Evolutionary conservation across 1,284 basidiomycete genomes (phyloP), one percentile per base, ranked within the genome.

Genomic region (Cryptococcus sp.): DNA sequence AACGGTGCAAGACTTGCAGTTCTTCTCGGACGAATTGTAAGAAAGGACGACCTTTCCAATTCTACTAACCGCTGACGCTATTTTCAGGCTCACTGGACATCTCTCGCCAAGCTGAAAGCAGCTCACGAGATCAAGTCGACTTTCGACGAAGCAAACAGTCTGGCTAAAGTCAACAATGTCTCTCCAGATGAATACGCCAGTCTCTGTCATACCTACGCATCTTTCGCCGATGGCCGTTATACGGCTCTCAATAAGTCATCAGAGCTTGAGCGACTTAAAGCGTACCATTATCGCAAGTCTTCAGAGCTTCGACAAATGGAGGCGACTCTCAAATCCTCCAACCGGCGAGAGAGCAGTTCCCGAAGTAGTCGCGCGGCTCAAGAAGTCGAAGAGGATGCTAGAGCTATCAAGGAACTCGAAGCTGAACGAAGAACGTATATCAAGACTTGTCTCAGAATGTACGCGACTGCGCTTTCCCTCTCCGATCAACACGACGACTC

Each of bases 181-280:
- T 19, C 52, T 4, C 11, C 44, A 0, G 58, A 69, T 10, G 78
- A 82, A 15, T 82, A 82, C 46, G 87, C 87, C 8, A 80, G 82
- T n/a, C 82, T 98, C 29, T 91, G 84, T 67, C 87, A 89, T 65
- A 84, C 89, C 64, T 96, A 86, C 72, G 95, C 94, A 0, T 81
- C 84, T 22, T 98, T 98, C 70, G 89, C 93, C 0, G 92, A 97
- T 69, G 81, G 84, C 7, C 93, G 98, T 66, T 93, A 92, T 68
- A 84, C 87, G 57, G 79, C 84, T 2, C 82, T 89, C 43, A 75
- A 82, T 22, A 84, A 83, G 56, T 89, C 90, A 0, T 85, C 89
- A 0, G 92, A 95, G 62, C 83, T 84, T 3, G 74, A 87, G 43
- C 81, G 88, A 51, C 84, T 87, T 74, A 87, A 85, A 66, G 79